Evolutionary conservation across 2,329 filamentous ascomycete genomes (phyloP).

Genomic region (Penicillium frequentans): DNA sequence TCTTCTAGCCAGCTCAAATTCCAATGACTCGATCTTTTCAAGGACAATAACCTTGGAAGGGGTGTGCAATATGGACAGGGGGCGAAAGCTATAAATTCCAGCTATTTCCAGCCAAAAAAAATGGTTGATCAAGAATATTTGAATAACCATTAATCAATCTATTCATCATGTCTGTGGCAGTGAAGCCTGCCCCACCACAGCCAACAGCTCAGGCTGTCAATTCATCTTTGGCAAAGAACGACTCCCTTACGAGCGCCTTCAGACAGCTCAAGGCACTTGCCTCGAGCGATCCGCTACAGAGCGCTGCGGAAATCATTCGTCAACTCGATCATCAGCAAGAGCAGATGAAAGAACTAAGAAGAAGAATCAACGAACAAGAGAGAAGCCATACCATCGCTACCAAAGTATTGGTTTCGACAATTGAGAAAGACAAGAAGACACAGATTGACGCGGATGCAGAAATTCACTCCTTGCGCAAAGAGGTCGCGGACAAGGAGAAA

Average conservation of each 20-base stretch:
- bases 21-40: neutral
- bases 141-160: neutral
- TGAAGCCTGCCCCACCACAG: neutral
- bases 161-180: neutral
- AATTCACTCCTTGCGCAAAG: neutral
- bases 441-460: neutral
- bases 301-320: neutral
- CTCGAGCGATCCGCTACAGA: neutral
- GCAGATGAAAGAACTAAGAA: neutral
- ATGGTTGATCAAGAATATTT: neutral
- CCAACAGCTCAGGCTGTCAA: neutral
- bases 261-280: neutral
- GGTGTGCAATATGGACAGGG: neutral
- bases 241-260: neutral
- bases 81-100: neutral
- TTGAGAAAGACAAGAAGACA: neutral
- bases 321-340: neutral
- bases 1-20: neutral
- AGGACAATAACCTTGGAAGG: no score
- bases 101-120: neutral
- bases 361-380: neutral
- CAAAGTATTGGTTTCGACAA: neutral
- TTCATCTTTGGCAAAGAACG: neutral
- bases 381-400: neutral
- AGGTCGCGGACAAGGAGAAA: neutral